phyloP scores from a whole-genome alignment of 2,329 filamentous ascomycete genomes.

The Amylocarpus encephaloides region DNA sequence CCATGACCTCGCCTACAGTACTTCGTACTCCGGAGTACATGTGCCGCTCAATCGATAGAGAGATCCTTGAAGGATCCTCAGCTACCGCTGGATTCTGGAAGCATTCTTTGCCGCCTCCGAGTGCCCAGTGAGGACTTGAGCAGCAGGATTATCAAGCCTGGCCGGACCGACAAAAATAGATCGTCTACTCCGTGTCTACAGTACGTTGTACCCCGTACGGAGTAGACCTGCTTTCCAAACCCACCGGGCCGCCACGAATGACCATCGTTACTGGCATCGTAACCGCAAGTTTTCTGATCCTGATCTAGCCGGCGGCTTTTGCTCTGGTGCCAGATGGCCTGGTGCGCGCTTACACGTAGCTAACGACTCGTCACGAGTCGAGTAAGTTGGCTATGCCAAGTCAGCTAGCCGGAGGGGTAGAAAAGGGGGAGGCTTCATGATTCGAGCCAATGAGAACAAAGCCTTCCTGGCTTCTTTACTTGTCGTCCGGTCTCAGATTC shows the following conservation, averaged over 20 bases:
- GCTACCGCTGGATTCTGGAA: not conserved
- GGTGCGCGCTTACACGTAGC: not conserved
- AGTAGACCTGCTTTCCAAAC: not conserved
- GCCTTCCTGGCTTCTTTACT: no score
- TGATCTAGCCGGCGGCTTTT: not conserved
- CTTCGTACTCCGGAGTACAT: no score
- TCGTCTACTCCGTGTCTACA: not conserved
- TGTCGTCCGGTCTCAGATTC: no score
- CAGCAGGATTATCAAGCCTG: not conserved
- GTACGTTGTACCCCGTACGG: not conserved
- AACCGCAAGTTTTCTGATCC: no score
- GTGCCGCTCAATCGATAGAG: constrained; percentile 2
- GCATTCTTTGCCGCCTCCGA: constrained; percentile 9
- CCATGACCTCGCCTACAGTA: constrained; percentile 1
- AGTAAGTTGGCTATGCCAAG: no score
- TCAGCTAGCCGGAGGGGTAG: no score
- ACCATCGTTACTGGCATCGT: no score
- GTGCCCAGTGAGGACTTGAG: not conserved
- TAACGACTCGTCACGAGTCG: no score
- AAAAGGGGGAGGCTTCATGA: no score
- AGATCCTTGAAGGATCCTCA: constrained; percentile 2
- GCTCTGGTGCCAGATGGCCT: not conserved
- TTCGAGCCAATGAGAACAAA: no score
- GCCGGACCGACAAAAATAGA: constrained; percentile 8
- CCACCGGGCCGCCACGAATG: not conserved